Evolutionary conservation across 768 basidiomycete species (phyloP).

Genomic region (Lentinus tigrinus): DNA sequence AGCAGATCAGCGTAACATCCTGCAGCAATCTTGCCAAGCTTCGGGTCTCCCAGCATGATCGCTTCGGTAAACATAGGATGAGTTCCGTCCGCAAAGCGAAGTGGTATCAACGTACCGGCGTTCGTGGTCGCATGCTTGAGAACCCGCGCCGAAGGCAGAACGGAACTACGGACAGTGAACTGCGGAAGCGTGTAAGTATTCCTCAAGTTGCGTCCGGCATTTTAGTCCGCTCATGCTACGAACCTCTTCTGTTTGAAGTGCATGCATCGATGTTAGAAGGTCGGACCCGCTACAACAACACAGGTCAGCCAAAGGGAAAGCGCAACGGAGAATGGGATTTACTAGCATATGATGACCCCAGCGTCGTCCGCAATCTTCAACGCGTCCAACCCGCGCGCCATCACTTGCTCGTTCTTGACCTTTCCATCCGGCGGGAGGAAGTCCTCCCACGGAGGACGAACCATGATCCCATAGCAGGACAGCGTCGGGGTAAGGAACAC

Average conservation of each 20-base stretch:
- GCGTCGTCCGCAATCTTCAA: slow-evolving; percentile 41
- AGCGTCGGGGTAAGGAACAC: slow-evolving; percentile 46
- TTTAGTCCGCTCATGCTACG: neutral
- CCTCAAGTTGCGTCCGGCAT: neutral
- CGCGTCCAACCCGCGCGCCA: slow-evolving; percentile 39
- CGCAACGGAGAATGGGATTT: slow-evolving; percentile 15
- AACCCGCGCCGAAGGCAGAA: slow-evolving; percentile 33
- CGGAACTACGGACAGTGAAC: slow-evolving; percentile 38
- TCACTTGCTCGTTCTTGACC: slow-evolving; percentile 41
- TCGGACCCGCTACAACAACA: slow-evolving; percentile 18
- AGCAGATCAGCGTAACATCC: slow-evolving; percentile 43
- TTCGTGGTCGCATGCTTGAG: slow-evolving; percentile 44
- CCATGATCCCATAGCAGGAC: slow-evolving; percentile 42
- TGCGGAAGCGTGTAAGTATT: neutral
- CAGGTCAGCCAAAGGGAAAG: neutral
- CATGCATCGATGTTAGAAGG: slow-evolving; percentile 60
- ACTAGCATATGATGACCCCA: slow-evolving; percentile 42
- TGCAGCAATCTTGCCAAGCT: slow-evolving; percentile 34
- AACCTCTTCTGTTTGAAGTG: slow-evolving; percentile 53
- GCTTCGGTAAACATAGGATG: slow-evolving; percentile 23
- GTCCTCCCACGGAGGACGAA: slow-evolving; percentile 40
- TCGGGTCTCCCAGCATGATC: slow-evolving; percentile 33
- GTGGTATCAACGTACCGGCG: slow-evolving; percentile 24
- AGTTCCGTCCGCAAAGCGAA: neutral
- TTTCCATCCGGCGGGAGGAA: slow-evolving; percentile 38